Evolutionary conservation across 1,284 basidiomycete species (phyloP).

Genomic region (Rugiboletus extremiorientalis): DNA sequence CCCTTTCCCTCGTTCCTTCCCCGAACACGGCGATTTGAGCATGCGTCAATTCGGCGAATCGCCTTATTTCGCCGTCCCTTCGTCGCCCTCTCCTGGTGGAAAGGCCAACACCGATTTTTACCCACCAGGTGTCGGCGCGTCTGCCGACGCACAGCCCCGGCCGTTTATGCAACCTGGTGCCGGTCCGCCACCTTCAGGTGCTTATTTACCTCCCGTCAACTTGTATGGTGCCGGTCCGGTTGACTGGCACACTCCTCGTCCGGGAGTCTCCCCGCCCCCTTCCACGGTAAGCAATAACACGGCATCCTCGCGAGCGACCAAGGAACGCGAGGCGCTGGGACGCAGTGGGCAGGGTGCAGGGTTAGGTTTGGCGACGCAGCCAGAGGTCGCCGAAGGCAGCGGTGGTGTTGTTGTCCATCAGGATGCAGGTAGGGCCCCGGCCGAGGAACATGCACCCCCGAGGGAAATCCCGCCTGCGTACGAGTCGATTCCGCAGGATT

Average conservation of each 20-base stretch:
- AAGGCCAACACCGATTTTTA: constrained; percentile 11
- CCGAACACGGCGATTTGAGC: constrained; percentile 11
- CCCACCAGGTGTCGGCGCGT: not conserved
- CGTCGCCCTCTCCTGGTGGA: constrained; percentile 2
- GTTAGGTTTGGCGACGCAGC: constrained; percentile 24
- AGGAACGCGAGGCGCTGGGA: constrained; percentile 21
- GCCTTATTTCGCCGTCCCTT: constrained; percentile 2
- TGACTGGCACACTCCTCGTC: constrained; percentile 23
- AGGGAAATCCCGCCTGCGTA: constrained; percentile 35
- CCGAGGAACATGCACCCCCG: constrained; percentile 17
- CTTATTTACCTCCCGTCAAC: constrained; percentile 6
- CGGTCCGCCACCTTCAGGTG: not conserved
- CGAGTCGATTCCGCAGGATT: constrained; percentile 30
- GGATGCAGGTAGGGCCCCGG: constrained; percentile 29
- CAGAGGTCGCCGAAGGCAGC: constrained; percentile 25
- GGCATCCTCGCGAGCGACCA: constrained; percentile 9
- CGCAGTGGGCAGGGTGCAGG: constrained; percentile 14
- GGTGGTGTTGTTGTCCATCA: constrained; percentile 31
- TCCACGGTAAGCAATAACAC: constrained; percentile 21
- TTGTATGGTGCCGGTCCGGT: constrained; percentile 15
- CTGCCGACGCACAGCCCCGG: constrained; percentile 2
- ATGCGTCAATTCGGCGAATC: constrained; percentile 28
- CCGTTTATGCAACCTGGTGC: constrained; percentile 6
- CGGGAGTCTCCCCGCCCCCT: constrained; percentile 17
- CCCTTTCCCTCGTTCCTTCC: constrained; percentile 27